phyloP scores from a whole-genome alignment of 176 grass and related monocot genomes.

The Aechmea fasciata region DNA sequence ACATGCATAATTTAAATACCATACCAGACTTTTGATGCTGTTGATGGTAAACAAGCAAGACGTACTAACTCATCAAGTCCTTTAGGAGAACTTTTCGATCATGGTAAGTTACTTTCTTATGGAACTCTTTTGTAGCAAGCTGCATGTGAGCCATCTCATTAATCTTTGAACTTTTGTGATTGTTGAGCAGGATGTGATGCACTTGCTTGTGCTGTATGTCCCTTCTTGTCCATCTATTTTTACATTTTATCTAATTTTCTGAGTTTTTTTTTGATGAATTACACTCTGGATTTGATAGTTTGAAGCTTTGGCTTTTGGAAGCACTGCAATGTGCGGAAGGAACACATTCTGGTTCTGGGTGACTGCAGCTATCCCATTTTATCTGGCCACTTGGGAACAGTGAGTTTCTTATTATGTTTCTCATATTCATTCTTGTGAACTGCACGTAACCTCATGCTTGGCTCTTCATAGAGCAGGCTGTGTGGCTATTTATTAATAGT shows the following conservation, averaged over 20 bases:
- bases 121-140: neutral
- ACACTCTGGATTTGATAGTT: constrained; percentile 45
- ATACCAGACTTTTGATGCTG: constrained; percentile 92
- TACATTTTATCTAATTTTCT: constrained; percentile 3
- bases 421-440: constrained; percentile 10
- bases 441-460: constrained; percentile 9
- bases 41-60: constrained; percentile 99
- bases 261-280: constrained; percentile 11
- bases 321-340: constrained; percentile 81
- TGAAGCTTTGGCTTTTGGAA: constrained; percentile 94
- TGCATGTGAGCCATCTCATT: constrained; percentile 17
- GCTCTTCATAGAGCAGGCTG: no score
- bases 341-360: constrained; percentile 74
- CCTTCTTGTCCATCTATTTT: constrained; percentile 16
- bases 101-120: constrained; percentile 42
- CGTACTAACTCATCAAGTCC: constrained; percentile 98
- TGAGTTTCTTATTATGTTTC: constrained; percentile 27
- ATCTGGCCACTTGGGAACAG: constrained; percentile 99
- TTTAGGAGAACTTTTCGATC: constrained; percentile 98
- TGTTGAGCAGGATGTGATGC: constrained; percentile 86
- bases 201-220: constrained; percentile 94
- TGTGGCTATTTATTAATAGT: no score
- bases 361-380: constrained; percentile 84
- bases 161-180: constrained; percentile 25
- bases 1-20: constrained; percentile 3